Base-by-base conservation (phyloP, 2,329 filamentous ascomycete species). In the Epichloe aotearoae region DNA sequence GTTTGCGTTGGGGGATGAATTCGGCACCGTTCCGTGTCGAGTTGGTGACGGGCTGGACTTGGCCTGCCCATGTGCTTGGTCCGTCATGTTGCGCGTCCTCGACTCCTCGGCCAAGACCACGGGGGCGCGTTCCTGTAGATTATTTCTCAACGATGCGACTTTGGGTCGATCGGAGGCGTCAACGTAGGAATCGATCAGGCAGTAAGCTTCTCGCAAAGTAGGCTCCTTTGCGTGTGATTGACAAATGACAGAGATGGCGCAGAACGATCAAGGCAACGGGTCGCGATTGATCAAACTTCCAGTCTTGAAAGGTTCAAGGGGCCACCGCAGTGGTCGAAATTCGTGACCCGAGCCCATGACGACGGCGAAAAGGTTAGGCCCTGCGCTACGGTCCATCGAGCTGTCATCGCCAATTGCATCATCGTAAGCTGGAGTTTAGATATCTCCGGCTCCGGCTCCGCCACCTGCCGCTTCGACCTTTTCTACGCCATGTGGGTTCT, bases 391-490 rank as follows among this genome's bases (percentile, higher is more conserved):
- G 7, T 19, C 40, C n/a, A 23, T 42, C 40, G 17, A 17, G 15
- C 38, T 33, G 40, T 14, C 3, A n/a, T 42, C 48, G 17, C 17
- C 34, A 19, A 19, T 46, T 46, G 43, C 42, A 46, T 42, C 49
- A 50, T n/a, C n/a, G n/a, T 37, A 6, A 23, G 43, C 49, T 50
- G 49, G 49, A 50, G 49, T 46, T 46, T 50, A 46, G 42, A 20
- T 50, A 50, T 36, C 30, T 30, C 30, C 30, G 30, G 30, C 26
- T 30, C 26, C 26, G 26, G 26, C 49, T 50, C 49, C 43, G 26
- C 43, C 42, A 33, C 7, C 41, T 50, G 5, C 47, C 47, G 46
- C 7, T 12, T n/a, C 6, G 20, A 38, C 26, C 26, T 10, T 10
- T 30, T 30, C 26, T 30, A 26, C 23, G 23, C 7, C 23, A 30